Base-by-base conservation (phyloP, 306 rosid genomes). In the Erythrophleum fordii region DNA sequence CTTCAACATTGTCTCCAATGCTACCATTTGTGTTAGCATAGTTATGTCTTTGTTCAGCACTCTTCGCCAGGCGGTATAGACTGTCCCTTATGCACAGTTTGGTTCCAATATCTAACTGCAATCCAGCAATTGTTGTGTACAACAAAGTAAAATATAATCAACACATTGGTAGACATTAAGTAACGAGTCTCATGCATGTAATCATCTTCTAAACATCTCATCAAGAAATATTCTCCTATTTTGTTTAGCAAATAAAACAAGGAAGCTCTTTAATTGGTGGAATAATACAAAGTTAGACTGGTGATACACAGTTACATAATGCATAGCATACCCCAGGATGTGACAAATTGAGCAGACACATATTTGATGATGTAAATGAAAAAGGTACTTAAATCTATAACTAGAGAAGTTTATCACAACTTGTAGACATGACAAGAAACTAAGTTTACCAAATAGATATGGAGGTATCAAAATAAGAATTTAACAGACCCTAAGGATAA, bases 11-110 rank as follows among this genome's bases (percentile, higher is more conserved):
- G 69, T 91, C 97, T 62, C 88, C 87, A 73, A 66, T 52, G 72
- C 72, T 83, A 72, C 77, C 81, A 56, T 82, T 83, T 51, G 80
- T 11, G 25, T 70, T 73, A 0, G 84, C 85, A 84, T 83, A 80
- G 62, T 81, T 85, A 88, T 87, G 89, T 80, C 97, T 89, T 85
- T 87, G 93, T 60, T 93, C 94, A 12, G 97, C 97, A 86, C 97
- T 93, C 88, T 89, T 91, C 61, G 97, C 97, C 89, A 93, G 83
- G 58, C 97, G 97, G 88, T 91, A 93, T 60, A 93, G 83, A 88
- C 97, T 91, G 65, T 93, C 97, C 84, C 97, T 87, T 85, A 93
- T 91, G 91, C 97, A 93, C 59, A 91, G 80, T 79, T 93, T 93
- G 65, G 94, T 91, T 85, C 83, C 83, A 56, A 91, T 77, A 87